Base-by-base conservation (phyloP, 2,329 filamentous ascomycete species). In the Ilyonectria mors-panacis region DNA sequence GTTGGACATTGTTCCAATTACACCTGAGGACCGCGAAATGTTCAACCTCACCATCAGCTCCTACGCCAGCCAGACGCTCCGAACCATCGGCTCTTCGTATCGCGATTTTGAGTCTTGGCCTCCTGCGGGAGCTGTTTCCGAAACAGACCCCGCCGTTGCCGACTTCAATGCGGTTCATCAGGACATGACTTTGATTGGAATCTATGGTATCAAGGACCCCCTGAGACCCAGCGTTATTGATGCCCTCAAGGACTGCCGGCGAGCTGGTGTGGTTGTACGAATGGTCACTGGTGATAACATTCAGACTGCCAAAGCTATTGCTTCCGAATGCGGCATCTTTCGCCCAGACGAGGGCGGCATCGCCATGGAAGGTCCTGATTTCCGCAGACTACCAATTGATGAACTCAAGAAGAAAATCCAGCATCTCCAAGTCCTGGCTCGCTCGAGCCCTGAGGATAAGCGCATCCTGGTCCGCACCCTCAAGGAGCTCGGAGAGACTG, bases 11-110 rank as follows among this genome's bases (percentile, higher is more conserved):
- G 28, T 48, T 15, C 23, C 89, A 89, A 69, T 88, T 90, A 50
- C 54, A 66, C 55, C 58, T 2, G 82, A 82, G n/a, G 87, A 90
- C 69, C 84, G 86, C 35, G 84, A 89, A 50, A 84, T 83, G 1
- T 79, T 91, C 39, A 84, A 84, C 59, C 76, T 81, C 37, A 80
- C 88, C 62, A 92, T 92, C 71, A 85, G 87, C 59, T 83, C 84
- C 5, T 92, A 91, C 70, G 89, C 90, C 17, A 85, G 84, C 10
- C 84, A 89, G 50, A 94, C 92, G 17, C 86, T 94, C 19, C 89
- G 93, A 63, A 94, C 92, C 1, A 94, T 94, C 66, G 91, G 87
- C 28, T 85, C 94, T 69, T 85, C 92, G 13, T 94, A 93, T 79
- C 88, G 88, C 55, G 93, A 95, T 71, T 94, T 92, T 67, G 85